Evolutionary conservation across 2,329 filamentous ascomycete genomes (phyloP), one percentile per base, ranked within the genome.

Genomic region (Hortaea sp.): DNA sequence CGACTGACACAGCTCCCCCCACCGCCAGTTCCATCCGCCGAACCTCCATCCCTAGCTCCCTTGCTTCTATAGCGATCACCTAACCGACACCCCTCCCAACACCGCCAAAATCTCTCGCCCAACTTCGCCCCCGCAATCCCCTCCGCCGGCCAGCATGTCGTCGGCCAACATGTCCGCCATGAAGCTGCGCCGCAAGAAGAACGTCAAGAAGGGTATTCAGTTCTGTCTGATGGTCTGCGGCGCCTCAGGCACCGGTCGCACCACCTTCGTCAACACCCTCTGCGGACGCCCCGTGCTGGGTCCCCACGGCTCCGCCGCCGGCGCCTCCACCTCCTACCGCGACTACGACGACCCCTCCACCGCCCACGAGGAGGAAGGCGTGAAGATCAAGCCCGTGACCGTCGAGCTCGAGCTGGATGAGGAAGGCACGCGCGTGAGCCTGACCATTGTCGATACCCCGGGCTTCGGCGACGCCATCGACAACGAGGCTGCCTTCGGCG

Each of bases 131-230:
- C 20, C 20, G 20, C 20, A 20, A 20, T 20, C 20, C 20, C 20
- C 20, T 2, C 20, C 20, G 20, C 20, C 20, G 20, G 20, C 20
- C 32, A 55, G 41, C 51, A 65, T 63, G 61, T 62, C 61, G 29
- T 52, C 53, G 55, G 56, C 53, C 53, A 56, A 53, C 48, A 58
- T 55, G 50, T 48, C 47, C 48, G 58, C 58, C 47, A 87, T 94
- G 72, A 92, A 95, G 85, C 89, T 95, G 69, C 89, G 92, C 74
- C 85, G 88, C 73, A 98, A 98, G 90, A 98, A 98, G 86, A 97
- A 98, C 80, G 90, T 98, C 75, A 95, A 95, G 85, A 95, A 95
- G 81, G 92, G 92, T 67, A 97, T 98, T 67, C 92, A 98, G 78
- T 98, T 98, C 77, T 97, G 89, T 72, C 74, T 98, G 80, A 98